A percentile compares a stretch with the other conserved stretches of the same genome.
phyloP scores from a whole-genome alignment of 192 early-diverging fungal species.

The Thamnidium elegans region DNA sequence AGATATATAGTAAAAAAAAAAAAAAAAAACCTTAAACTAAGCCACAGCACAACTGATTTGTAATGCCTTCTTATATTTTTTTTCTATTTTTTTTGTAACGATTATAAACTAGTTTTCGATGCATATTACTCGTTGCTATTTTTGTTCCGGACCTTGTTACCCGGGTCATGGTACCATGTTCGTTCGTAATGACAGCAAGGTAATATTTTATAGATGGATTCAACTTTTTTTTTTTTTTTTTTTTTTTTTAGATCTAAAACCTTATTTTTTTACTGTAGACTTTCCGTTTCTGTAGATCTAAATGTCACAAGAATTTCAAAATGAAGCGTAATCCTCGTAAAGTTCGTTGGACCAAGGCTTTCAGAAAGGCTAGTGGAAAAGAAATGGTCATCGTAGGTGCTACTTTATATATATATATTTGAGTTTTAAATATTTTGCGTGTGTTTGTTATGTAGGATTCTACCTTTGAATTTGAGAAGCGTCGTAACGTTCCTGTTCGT shows the following conservation, averaged over 20 bases:
- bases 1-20: too few relatives aligned
- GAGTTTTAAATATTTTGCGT: too few relatives aligned
- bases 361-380: conserved; percentile 97
- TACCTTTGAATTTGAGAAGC: conserved; percentile 98
- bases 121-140: conserved; percentile 99
- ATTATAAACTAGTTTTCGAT: conserved; percentile 41
- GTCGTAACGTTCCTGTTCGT: conserved; percentile 94
- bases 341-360: conserved; percentile 99
- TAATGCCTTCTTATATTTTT: too few relatives aligned
- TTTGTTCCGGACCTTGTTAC: conserved; percentile 95
- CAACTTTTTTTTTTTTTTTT: neutral
- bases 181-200: conserved; percentile 97
- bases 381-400: conserved; percentile 99
- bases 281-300: conserved; percentile 95
- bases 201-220: conserved; percentile 18
- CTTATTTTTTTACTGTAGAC: conserved; percentile 45
- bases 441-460: conserved; percentile 78
- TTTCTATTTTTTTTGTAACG: too few relatives aligned
- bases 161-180: conserved; percentile 99
- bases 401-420: too few relatives aligned
- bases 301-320: conserved; percentile 99
- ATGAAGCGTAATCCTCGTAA: conserved; percentile 99
- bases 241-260: neutral
- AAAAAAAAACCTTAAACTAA: too few relatives aligned
- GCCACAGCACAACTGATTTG: too few relatives aligned